Conservation (phyloP, 208 protist genomes). For the Acanthamoeba castellanii region DNA sequence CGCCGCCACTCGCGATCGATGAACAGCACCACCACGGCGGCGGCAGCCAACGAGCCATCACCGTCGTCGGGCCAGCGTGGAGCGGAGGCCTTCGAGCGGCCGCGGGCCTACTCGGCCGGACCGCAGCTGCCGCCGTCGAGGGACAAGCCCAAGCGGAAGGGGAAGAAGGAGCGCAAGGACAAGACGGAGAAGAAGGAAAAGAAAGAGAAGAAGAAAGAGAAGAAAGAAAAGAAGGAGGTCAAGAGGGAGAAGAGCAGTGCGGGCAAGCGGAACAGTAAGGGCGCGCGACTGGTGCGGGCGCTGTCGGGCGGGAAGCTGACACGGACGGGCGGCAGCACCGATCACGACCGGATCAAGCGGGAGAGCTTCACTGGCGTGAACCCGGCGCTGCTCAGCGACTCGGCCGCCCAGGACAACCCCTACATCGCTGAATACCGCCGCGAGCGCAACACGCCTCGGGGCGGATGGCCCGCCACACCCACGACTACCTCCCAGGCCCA, state of each 20-base stretch:
- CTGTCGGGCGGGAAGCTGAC: slow-evolving; percentile 30
- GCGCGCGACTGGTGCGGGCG: not conserved
- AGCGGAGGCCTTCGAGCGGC: not conserved
- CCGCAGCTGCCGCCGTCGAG: not conserved
- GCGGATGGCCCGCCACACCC: not conserved
- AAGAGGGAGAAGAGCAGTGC: not conserved
- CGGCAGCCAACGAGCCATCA: not conserved
- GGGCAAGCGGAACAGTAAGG: not conserved
- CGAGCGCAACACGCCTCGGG: slow-evolving; percentile 35
- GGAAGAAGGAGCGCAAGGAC: not conserved
- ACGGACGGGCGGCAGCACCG: not conserved
- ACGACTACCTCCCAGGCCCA: not conserved
- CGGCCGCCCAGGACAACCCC: slow-evolving; percentile 20
- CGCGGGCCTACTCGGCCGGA: slow-evolving; percentile 31
- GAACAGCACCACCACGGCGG: not conserved
- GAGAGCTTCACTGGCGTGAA: slow-evolving; percentile 2
- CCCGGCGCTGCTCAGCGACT: slow-evolving; percentile 42
- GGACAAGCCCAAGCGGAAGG: not conserved
- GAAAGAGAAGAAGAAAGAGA: not conserved
- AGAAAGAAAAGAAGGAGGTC: not conserved
- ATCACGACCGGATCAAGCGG: slow-evolving; percentile 2
- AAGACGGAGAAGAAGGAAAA: not conserved
- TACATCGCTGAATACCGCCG: slow-evolving; percentile 40
- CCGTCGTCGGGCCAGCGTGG: not conserved
- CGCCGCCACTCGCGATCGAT: slow-evolving; percentile 2